Conservation (phyloP, 331 rosid species). For the Saraca asoca region DNA sequence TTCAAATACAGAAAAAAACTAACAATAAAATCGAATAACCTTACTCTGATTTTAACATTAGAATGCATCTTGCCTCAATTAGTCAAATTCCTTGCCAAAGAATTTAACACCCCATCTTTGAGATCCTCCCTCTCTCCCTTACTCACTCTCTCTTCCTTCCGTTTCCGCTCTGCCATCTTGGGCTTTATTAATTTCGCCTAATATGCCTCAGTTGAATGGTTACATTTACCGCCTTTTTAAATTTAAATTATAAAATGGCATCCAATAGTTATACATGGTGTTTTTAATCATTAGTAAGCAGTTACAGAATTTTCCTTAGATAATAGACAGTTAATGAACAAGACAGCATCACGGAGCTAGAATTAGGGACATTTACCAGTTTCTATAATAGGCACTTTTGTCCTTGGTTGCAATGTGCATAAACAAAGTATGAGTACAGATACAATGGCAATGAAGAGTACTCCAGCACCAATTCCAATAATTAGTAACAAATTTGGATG, state of each 20-base stretch:
- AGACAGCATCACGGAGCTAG: neutral
- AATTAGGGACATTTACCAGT: slow-evolving; percentile 56
- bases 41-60: no score
- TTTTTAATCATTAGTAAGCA: slow-evolving; percentile 20
- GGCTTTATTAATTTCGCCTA: neutral
- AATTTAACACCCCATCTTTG: neutral
- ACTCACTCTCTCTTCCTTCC: neutral
- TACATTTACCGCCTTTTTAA: slow-evolving; percentile 22
- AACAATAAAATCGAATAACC: no score
- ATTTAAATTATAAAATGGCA: slow-evolving; percentile 24
- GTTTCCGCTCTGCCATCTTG: neutral
- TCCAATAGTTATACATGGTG: slow-evolving; percentile 3
- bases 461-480: slow-evolving; percentile 68
- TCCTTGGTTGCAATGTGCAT: slow-evolving; percentile 53
- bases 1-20: neutral
- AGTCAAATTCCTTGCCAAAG: no score
- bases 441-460: slow-evolving; percentile 65
- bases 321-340: neutral
- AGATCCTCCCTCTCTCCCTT: neutral
- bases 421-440: slow-evolving; percentile 61
- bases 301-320: slow-evolving; percentile 1
- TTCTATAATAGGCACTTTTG: slow-evolving; percentile 53
- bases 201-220: slow-evolving; percentile 11
- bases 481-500: slow-evolving; percentile 64
- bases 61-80: no score